Percentiles rank a stretch among this genome's conserved stretches.
Evolutionary conservation across 345 rosid genomes (phyloP).

Genomic region (Euphorbia lathyris): DNA sequence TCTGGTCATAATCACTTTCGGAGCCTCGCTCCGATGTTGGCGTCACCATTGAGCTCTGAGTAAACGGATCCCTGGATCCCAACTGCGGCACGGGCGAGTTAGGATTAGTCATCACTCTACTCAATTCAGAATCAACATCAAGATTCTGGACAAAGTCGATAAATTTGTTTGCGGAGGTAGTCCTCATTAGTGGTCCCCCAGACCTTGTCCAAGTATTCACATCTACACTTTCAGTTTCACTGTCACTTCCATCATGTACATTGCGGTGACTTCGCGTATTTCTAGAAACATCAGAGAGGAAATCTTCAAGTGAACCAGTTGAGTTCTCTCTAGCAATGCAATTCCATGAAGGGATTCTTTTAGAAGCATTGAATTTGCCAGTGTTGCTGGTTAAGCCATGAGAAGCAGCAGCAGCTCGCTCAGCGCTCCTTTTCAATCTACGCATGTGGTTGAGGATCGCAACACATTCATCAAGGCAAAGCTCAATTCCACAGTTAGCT

Average conservation of each 20-base stretch:
- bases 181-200: slow-evolving; percentile 98
- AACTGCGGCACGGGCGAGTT: slow-evolving; percentile 32
- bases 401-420: slow-evolving; percentile 84
- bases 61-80: slow-evolving; percentile 44
- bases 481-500: slow-evolving; percentile 95
- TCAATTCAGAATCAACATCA: slow-evolving; percentile 50
- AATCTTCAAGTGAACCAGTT: slow-evolving; percentile 81
- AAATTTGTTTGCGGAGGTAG: slow-evolving; percentile 79
- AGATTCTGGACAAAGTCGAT: slow-evolving; percentile 72
- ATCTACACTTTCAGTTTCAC: slow-evolving; percentile 75
- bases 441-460: slow-evolving; percentile 94
- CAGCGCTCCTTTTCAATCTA: slow-evolving; percentile 84
- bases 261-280: slow-evolving; percentile 36
- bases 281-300: slow-evolving; percentile 47
- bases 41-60: slow-evolving; percentile 37
- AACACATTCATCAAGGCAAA: slow-evolving; percentile 97
- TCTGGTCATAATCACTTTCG: slow-evolving; percentile 43
- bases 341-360: slow-evolving; percentile 97
- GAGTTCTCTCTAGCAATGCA: slow-evolving; percentile 93
- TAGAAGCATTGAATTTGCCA: slow-evolving; percentile 68
- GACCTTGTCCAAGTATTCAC: slow-evolving; percentile 87
- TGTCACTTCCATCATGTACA: slow-evolving; percentile 72
- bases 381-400: slow-evolving; percentile 50
- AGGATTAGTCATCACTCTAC: slow-evolving; percentile 50
- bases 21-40: slow-evolving; percentile 43